phyloP scores from a whole-genome alignment of 1,284 basidiomycete genomes.

The Ustanciosporium gigantosporum region DNA sequence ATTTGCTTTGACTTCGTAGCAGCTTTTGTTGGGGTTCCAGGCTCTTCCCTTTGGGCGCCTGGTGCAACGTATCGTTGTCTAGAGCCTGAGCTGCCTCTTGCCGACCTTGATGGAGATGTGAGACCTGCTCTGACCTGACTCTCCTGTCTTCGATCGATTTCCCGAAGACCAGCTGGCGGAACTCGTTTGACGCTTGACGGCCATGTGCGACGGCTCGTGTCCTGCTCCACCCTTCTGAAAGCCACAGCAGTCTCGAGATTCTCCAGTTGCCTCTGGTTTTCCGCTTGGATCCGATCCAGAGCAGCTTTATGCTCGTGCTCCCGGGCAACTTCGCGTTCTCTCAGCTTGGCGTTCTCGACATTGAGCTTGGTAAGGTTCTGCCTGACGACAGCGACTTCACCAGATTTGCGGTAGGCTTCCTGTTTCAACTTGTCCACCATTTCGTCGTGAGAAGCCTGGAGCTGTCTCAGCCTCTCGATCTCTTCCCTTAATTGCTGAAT shows the following conservation, averaged over 20 bases:
- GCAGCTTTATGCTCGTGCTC: slow-evolving; percentile 36
- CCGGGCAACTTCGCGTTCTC: slow-evolving; percentile 31
- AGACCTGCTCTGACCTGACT: slow-evolving; percentile 31
- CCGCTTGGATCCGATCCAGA: slow-evolving; percentile 37
- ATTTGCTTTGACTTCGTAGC: slow-evolving; percentile 4
- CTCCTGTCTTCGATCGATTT: slow-evolving; percentile 20
- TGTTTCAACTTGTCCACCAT: slow-evolving; percentile 28
- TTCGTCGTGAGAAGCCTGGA: slow-evolving; percentile 37
- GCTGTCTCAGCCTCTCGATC: slow-evolving; percentile 16
- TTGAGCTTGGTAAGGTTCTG: slow-evolving; percentile 44
- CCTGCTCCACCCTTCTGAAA: slow-evolving; percentile 51
- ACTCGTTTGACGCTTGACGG: slow-evolving; percentile 41
- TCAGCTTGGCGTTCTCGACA: slow-evolving; percentile 34
- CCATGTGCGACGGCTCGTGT: slow-evolving; percentile 46
- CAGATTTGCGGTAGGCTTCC: slow-evolving; percentile 39
- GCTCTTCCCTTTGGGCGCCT: slow-evolving; percentile 14
- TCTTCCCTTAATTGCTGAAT: slow-evolving; percentile 22
- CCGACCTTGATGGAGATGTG: slow-evolving; percentile 30
- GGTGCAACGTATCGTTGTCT: slow-evolving; percentile 10
- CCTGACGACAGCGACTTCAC: slow-evolving; percentile 47
- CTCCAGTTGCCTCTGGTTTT: slow-evolving; percentile 39
- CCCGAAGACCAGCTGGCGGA: slow-evolving; percentile 16
- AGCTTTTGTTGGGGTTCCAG: slow-evolving; percentile 21
- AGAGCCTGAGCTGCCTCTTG: slow-evolving; percentile 23
- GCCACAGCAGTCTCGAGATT: slow-evolving; percentile 45